Conservation (phyloP, 2,329 filamentous ascomycete species). For the Coniella vitis region DNA sequence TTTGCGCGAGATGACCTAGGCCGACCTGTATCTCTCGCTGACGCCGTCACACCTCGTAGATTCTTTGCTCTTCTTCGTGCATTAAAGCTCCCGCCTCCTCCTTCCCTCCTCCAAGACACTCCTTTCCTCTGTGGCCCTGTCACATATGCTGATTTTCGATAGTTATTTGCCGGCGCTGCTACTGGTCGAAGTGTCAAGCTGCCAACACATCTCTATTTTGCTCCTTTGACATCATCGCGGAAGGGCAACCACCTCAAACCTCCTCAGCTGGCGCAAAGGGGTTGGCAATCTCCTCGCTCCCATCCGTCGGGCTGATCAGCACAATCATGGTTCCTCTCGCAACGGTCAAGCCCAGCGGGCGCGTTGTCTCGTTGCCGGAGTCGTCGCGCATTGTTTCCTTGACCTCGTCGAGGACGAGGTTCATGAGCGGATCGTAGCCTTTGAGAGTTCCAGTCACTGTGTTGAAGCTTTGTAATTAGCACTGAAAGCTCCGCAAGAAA, state of each 20-base stretch:
- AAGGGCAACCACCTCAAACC: conserved; percentile 31
- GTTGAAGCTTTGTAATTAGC: too few species aligned
- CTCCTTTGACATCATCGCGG: neutral
- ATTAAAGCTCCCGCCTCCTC: too few species aligned
- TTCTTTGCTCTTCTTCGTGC: too few species aligned
- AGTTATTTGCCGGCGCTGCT: too few species aligned
- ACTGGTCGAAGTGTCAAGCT: too few species aligned
- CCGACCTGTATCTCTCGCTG: too few species aligned
- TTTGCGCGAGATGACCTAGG: too few species aligned
- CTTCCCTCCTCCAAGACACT: too few species aligned
- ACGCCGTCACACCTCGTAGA: too few species aligned
- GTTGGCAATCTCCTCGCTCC: conserved; percentile 92
- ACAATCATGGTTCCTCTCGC: conserved; percentile 89
- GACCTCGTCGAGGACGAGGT: conserved; percentile 90
- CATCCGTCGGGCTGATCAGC: conserved; percentile 85
- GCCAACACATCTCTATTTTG: neutral
- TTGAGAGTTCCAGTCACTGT: conserved; percentile 83
- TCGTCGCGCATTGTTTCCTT: conserved; percentile 88
- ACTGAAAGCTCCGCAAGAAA: too few species aligned
- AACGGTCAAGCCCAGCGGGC: conserved; percentile 78
- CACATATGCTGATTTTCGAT: too few species aligned
- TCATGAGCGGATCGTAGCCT: conserved; percentile 97
- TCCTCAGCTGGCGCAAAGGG: conserved; percentile 77
- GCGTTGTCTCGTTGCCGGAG: conserved; percentile 77
- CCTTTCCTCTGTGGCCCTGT: too few species aligned